Percentiles rank a stretch among this genome's conserved stretches.
Conservation (phyloP, 352 stramenopile genomes). For the Globisporangium paroecandrum region DNA sequence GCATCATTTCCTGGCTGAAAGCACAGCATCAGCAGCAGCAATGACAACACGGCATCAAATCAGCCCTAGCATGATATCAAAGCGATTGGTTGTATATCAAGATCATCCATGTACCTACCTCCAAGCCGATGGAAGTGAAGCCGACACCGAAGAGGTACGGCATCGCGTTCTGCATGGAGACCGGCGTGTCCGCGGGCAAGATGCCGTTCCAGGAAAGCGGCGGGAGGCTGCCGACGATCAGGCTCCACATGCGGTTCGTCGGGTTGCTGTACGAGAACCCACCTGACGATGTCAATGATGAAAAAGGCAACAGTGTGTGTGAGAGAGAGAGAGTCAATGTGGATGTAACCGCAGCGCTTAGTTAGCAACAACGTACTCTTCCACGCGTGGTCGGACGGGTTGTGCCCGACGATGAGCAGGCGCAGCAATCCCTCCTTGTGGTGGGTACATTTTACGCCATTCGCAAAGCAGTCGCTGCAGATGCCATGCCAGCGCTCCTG, state of each 20-base stretch:
- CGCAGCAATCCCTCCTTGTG: conserved; percentile 58
- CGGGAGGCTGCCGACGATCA: conserved; percentile 67
- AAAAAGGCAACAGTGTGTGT: neutral
- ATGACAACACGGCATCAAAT: neutral
- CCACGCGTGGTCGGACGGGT: conserved; percentile 90
- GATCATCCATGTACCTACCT: conserved; percentile 15
- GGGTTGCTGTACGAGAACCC: conserved; percentile 59
- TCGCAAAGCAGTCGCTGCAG: conserved; percentile 66
- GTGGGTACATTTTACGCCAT: conserved; percentile 49
- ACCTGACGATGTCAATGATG: neutral
- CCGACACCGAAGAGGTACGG: conserved; percentile 60
- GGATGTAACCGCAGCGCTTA: neutral
- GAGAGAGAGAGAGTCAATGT: neutral
- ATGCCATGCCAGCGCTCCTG: conserved; percentile 83
- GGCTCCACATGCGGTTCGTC: conserved; percentile 87
- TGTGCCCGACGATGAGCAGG: conserved; percentile 86
- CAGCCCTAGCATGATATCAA: neutral
- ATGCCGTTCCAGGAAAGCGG: conserved; percentile 60
- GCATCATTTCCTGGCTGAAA: conserved; percentile 75
- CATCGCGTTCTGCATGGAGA: conserved; percentile 74
- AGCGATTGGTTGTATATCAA: neutral
- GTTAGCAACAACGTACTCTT: conserved; percentile 32
- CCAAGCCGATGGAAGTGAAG: conserved; percentile 79
- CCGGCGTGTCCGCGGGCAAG: conserved; percentile 45
- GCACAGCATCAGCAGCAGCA: neutral